Evolutionary conservation across 306 rosid genomes (phyloP), one percentile per base, ranked within the genome.

Genomic region (Potentilla sterilis): DNA sequence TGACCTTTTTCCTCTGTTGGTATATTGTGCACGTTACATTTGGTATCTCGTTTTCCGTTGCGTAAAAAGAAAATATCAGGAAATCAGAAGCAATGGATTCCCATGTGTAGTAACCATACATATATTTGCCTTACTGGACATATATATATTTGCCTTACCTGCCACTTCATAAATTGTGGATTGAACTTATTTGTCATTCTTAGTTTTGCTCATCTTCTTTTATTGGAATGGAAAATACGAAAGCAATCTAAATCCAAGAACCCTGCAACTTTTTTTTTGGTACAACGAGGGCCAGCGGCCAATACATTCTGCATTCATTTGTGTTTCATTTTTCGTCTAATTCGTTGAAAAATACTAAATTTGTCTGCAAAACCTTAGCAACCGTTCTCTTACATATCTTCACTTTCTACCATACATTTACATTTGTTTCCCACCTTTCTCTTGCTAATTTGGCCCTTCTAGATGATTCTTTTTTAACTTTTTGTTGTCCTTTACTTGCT

Each of bases 1-100:
- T 47, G 80, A 44, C 49, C 66, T 47, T 37, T 63, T 16, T 40
- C 52, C 79, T 78, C 66, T 38, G 66, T 77, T 68, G 46, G 21
- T 64, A 49, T 70, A 67, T 51, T 18, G 44, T 82, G 54, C 21
- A 47, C 21, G 19, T 70, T 64, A 38, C 10, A 35, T 70, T 63
- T 70, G n/a, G 32, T 61, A 59, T 63, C 22, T 12, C n/a, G 15
- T 3, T 54, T 19, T 38, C 11, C 4, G 7, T 14, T 61, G 38
- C 48, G 52, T 37, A 7, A 4, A 72, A 52, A 34, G 12, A 52
- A 18, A 70, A 70, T 34, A 28, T 28, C 28, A 28, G 28, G 28
- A 28, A 28, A 28, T 12, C 47, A 19, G 12, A n/a, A 49, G 65
- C 55, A 72, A 70, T 51, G n/a, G n/a, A 24, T 48, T 18, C 47